Conservation (phyloP, 768 basidiomycete genomes). For the Lyophyllum semitale region DNA sequence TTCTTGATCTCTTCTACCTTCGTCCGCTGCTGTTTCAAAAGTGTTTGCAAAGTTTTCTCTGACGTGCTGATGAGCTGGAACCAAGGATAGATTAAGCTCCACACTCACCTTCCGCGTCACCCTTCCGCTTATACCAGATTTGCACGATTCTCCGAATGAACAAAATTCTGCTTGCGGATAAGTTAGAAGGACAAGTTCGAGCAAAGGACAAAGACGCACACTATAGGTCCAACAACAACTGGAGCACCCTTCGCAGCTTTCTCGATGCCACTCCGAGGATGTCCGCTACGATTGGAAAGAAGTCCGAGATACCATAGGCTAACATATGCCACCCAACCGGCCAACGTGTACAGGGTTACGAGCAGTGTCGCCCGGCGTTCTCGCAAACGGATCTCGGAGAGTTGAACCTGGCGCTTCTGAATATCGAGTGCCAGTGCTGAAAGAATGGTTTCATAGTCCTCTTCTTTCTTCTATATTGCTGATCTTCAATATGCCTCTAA, state of each 20-base stretch:
- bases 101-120: slow-evolving; percentile 72
- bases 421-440: slow-evolving; percentile 68
- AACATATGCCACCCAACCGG: slow-evolving; percentile 72
- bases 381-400: slow-evolving; percentile 83
- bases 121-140: slow-evolving; percentile 80
- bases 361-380: slow-evolving; percentile 79
- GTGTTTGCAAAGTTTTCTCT: slow-evolving; percentile 79
- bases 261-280: slow-evolving; percentile 33
- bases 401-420: slow-evolving; percentile 68
- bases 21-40: slow-evolving; percentile 77
- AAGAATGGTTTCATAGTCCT: slow-evolving; percentile 80
- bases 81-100: not conserved
- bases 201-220: slow-evolving; percentile 51
- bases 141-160: slow-evolving; percentile 82
- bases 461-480: slow-evolving; percentile 48
- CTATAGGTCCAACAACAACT: slow-evolving; percentile 72
- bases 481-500: not conserved
- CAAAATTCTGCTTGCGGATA: slow-evolving; percentile 50
- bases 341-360: slow-evolving; percentile 77
- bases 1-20: slow-evolving; percentile 97
- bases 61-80: slow-evolving; percentile 6
- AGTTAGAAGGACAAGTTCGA: slow-evolving; percentile 1
- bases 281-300: slow-evolving; percentile 44
- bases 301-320: slow-evolving; percentile 71
- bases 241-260: slow-evolving; percentile 53